A percentile compares a stretch with the other conserved stretches of the same genome.
Evolutionary conservation across 257 asterid genomes (phyloP).

Genomic region (Fraxinus americana): DNA sequence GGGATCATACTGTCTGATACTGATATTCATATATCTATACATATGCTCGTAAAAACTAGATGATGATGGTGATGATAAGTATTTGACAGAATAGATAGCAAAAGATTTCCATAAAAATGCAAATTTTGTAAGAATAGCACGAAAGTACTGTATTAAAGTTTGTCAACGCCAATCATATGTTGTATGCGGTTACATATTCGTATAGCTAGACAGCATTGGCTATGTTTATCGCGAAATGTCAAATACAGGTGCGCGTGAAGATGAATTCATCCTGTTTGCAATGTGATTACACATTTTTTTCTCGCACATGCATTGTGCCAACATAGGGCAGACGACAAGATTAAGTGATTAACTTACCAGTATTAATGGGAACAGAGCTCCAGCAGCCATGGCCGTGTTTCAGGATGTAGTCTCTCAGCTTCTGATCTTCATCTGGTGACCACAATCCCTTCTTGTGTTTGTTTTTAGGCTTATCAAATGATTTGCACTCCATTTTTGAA

Average conservation of each 20-base stretch:
- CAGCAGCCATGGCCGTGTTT: conserved; percentile 75
- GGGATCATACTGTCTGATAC: neutral
- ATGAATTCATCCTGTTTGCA: no score
- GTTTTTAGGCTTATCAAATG: conserved; percentile 42
- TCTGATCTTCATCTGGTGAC: conserved; percentile 89
- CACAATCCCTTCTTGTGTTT: conserved; percentile 82
- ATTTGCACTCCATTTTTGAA: conserved; percentile 47
- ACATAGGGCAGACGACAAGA: neutral
- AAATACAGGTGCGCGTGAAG: no score
- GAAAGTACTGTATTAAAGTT: neutral
- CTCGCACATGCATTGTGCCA: neutral
- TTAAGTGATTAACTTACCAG: conserved; percentile 45
- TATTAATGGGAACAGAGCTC: conserved; percentile 79
- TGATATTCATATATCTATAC: neutral
- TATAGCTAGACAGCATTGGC: no score
- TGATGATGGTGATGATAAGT: neutral
- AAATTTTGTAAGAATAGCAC: no score
- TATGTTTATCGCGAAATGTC: no score
- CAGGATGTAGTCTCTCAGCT: conserved; percentile 62
- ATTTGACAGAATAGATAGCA: neutral
- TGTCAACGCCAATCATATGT: no score
- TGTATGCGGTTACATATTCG: no score
- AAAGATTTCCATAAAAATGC: no score
- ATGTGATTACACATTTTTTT: neutral
- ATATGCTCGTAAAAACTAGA: neutral